Conservation (phyloP, 2,329 filamentous ascomycete species). For the Blastomyces emzantsi region DNA sequence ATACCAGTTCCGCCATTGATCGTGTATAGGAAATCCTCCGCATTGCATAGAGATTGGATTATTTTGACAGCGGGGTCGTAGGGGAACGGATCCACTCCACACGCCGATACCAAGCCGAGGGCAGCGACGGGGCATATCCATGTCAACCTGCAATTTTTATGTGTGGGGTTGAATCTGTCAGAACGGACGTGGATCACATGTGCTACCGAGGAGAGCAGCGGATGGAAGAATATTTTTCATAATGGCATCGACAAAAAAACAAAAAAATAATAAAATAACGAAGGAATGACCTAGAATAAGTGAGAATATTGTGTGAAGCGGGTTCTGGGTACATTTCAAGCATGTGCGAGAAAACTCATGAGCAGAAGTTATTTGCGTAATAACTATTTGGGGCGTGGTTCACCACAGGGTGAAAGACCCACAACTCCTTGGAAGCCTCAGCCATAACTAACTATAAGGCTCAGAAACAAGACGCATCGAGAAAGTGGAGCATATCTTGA, state of each 20-base stretch:
- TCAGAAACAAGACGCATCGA: neutral
- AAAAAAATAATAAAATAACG: neutral
- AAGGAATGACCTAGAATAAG: neutral
- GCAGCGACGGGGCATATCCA: neutral
- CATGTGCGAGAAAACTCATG: neutral
- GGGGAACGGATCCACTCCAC: neutral
- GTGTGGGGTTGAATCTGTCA: neutral
- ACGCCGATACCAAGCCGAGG: constrained; percentile 5
- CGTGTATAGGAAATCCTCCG: neutral
- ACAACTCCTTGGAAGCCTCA: neutral
- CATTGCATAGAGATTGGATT: neutral
- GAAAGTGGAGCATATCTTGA: neutral
- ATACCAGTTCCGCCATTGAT: neutral
- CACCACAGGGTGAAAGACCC: neutral
- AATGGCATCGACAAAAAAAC: neutral
- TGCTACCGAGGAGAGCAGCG: neutral
- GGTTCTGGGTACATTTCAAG: neutral
- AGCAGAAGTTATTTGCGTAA: neutral
- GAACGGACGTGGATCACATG: constrained; percentile 2
- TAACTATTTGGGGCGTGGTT: neutral
- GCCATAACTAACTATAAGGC: too few relatives aligned
- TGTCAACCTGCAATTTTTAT: neutral
- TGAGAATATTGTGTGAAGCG: neutral
- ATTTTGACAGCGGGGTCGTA: neutral
- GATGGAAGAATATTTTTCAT: neutral